Evolutionary conservation across 495 filamentous ascomycete genomes (phyloP), one percentile per base, ranked within the genome.

Genomic region (Aspergillus bertholletiae): DNA sequence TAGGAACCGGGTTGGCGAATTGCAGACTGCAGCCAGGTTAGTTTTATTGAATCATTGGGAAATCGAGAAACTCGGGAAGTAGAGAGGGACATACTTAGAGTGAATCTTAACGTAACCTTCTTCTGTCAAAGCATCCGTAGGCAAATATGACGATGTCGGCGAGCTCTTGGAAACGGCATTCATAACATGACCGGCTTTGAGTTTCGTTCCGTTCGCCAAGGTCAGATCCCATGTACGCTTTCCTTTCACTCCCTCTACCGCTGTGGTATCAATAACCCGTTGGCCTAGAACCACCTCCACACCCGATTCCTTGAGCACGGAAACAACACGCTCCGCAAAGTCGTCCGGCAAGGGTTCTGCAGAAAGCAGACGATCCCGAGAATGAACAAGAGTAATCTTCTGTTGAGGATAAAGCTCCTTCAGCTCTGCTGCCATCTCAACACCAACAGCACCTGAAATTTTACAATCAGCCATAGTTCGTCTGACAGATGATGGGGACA

Each of bases 351-450:
- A 73, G 6, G 80, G 79, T 69, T 90, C 86, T 0, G 84, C 79
- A 0, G 84, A 88, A 4, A 90, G 75, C 3, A 89, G 75, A 53
- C 77, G 75, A 22, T 69, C 67, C 5, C 84, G 74, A 0, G 86
- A 88, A 64, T 90, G 87, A n/a, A 88, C 77, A 0, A 90, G 72
- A 0, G 81, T 86, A 20, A 90, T 78, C 32, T 77, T 75, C 35
- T 82, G 66, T 2, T 74, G 37, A 0, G 87, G 85, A n/a, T 82
- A 67, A 9, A 81, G 64, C 11, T 75, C 61, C 61, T 86, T 86
- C 41, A 88, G 61, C 65, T 90, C 87, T 11, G 84, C 77, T 0
- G 87, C 84, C 74, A 88, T 86, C 59, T 90, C 87, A 40, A 88
- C 80, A 9, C 87, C 87, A 3, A 88, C 86, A 8, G 87, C 86